Evolutionary conservation across 2,329 filamentous ascomycete genomes (phyloP).

Genomic region (Aciculosporium take): DNA sequence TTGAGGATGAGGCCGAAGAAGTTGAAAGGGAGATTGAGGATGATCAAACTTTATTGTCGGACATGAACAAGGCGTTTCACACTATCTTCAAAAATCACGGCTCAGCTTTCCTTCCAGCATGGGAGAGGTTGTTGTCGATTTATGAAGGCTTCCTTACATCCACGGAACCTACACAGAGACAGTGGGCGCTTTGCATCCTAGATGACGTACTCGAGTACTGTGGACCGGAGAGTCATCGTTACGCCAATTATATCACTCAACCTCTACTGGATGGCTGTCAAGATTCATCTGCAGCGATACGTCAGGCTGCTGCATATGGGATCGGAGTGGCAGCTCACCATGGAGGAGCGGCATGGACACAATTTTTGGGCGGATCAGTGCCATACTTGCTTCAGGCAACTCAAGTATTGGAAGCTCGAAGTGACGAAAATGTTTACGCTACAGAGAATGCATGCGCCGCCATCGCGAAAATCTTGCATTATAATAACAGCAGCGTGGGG

Average conservation of each 20-base stretch:
- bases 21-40: slow-evolving; percentile 86
- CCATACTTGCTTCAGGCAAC: slow-evolving; percentile 75
- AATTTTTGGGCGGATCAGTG: slow-evolving; percentile 69
- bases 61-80: slow-evolving; percentile 99
- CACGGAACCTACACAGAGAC: slow-evolving; percentile 74
- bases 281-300: slow-evolving; percentile 76
- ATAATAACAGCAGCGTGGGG: slow-evolving; percentile 61
- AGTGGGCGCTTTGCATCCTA: slow-evolving; percentile 98
- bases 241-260: slow-evolving; percentile 72
- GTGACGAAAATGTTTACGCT: slow-evolving; percentile 88
- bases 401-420: slow-evolving; percentile 65
- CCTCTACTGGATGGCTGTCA: slow-evolving; percentile 77
- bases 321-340: slow-evolving; percentile 91
- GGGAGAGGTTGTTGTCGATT: slow-evolving; percentile 72
- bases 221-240: slow-evolving; percentile 74
- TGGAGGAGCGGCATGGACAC: slow-evolving; percentile 73
- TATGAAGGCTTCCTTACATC: slow-evolving; percentile 78
- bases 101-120: slow-evolving; percentile 66
- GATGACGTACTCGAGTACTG: slow-evolving; percentile 98
- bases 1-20: slow-evolving; percentile 80
- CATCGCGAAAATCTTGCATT: slow-evolving; percentile 93
- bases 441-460: slow-evolving; percentile 95
- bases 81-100: slow-evolving; percentile 97
- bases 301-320: slow-evolving; percentile 91
- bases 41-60: slow-evolving; percentile 87